Base-by-base conservation (phyloP, 2,329 filamentous ascomycete genomes). In the Botrytis deweyae region DNA sequence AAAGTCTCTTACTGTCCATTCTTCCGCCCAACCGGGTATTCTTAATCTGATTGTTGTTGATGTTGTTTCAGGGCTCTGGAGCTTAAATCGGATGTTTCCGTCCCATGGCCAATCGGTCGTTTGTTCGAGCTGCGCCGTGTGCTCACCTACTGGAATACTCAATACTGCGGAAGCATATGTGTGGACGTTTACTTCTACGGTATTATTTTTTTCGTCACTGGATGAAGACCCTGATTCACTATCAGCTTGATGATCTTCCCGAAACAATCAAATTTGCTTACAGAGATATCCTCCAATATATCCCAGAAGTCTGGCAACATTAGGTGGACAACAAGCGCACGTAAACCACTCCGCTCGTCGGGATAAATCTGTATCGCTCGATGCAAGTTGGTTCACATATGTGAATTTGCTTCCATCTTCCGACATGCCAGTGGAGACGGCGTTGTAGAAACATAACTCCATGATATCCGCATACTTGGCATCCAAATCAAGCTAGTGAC, bases 401-500 rank as follows among this genome's bases (percentile, higher is more conserved):
- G 88, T 89, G 79, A 91, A 91, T 1, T 83, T 83, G 46, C 83
- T 87, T 3, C 89, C 88, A 75, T 88, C 84, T 14, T 86, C 79
- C 40, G 85, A 86, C 85, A 90, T 88, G 1, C 86, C 86, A 0
- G 86, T 88, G 80, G 90, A 83, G 22, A 90, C 84, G 29, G 86
- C 85, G 78, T 91, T 91, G 80, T 89, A 90, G 0, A 91, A 83
- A 73, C 85, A 87, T 3, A 90, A 80, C 78, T 91, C 89, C 85
- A 91, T 87, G 58, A 90, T 81, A 77, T 91, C 89, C 0, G 83
- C 85, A 75, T 88, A 89, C 42, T 84, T 83, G 1, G 84, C 81
- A 77, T 89, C 81, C 18, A 89, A 82, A 49, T 89, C 84, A 38
- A 88, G 78, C 80, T 83, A 33, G 25, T 65, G 4, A 40, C 25